Conservation (phyloP, 164 flowering plant species). For the Sextonia rubra region DNA sequence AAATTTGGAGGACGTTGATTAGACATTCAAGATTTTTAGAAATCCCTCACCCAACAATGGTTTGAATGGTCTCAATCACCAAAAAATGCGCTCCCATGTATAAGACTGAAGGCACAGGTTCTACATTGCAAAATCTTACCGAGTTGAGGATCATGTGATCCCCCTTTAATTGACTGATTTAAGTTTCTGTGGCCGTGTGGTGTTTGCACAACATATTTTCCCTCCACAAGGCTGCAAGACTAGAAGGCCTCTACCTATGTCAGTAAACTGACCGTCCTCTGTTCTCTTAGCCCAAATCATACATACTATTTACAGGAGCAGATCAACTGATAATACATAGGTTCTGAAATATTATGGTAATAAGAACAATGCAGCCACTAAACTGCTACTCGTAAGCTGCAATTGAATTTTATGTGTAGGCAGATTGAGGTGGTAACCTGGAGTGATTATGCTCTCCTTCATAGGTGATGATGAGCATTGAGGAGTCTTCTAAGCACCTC, state of each 20-base stretch:
- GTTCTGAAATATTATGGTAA: background rate
- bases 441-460: conserved; percentile 95
- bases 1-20: too few relatives aligned
- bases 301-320: conserved; percentile 17
- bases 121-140: too few relatives aligned
- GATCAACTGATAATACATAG: background rate
- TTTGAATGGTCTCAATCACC: too few relatives aligned
- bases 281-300: conserved; percentile 21
- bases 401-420: conserved; percentile 31
- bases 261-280: conserved; percentile 21
- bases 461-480: conserved; percentile 85
- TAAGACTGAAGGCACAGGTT: too few relatives aligned
- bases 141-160: too few relatives aligned
- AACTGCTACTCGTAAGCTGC: background rate
- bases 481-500: conserved; percentile 80
- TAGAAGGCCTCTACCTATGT: conserved; percentile 13
- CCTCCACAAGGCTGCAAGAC: conserved; percentile 4
- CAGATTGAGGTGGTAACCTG: conserved; percentile 52
- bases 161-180: background rate
- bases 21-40: too few relatives aligned
- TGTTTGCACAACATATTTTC: conserved; percentile 8
- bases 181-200: conserved; percentile 5
- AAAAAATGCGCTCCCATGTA: too few relatives aligned
- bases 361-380: background rate
- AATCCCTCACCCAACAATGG: too few relatives aligned